Evolutionary conservation across 352 stramenopile genomes (phyloP), one percentile per base, ranked within the genome.

Genomic region (Phytopythium aichiense): DNA sequence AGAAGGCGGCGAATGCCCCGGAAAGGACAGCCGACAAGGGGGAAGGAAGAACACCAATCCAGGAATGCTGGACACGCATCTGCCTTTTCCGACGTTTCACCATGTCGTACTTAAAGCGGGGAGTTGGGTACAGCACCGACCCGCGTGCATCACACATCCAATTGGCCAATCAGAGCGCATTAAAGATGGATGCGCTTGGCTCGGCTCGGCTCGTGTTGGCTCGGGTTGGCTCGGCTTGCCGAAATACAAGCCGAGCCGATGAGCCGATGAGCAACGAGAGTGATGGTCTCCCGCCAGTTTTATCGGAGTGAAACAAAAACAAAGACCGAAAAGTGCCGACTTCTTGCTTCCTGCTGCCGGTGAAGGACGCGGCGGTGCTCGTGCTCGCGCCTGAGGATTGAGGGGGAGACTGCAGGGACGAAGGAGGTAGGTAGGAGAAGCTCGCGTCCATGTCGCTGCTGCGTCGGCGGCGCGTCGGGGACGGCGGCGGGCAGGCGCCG

Each of bases 391-490:
- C 22, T 8, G 42, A 20, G 22, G n/a, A 13, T 23, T 49, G 42
- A 49, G 42, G 42, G 15, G 35, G 35, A 40, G 35, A 40, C 35
- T 15, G 35, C 35, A 11, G 35, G 35, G 35, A 11, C 3, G 35
- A 40, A 40, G 35, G 35, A 40, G 12, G 35, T 0, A 16, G 35
- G 35, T 1, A 40, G 35, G 35, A 15, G 35, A 8, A 16, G 35
- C 35, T 13, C 23, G 46, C 15, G 46, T 2, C 23, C 13, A 78
- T 82, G 77, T 80, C 71, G 62, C 61, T 92, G 54, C 64, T 91
- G 43, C 79, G 79, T 15, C 69, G 81, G 40, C 62, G 77, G 12
- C 56, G 58, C 12, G 57, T 56, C 13, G 59, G 22, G 42, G 45
- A 30, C 15, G 52, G 67, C 56, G 61, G 46, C 30, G 60, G 60